Percentiles rank a stretch among this genome's conserved stretches.
These are phyloP conservation scores for Sporothrix variecibatus DNA, from an alignment of 2,329 filamentous ascomycete genomes.

Conservation along the genomic window DNA sequence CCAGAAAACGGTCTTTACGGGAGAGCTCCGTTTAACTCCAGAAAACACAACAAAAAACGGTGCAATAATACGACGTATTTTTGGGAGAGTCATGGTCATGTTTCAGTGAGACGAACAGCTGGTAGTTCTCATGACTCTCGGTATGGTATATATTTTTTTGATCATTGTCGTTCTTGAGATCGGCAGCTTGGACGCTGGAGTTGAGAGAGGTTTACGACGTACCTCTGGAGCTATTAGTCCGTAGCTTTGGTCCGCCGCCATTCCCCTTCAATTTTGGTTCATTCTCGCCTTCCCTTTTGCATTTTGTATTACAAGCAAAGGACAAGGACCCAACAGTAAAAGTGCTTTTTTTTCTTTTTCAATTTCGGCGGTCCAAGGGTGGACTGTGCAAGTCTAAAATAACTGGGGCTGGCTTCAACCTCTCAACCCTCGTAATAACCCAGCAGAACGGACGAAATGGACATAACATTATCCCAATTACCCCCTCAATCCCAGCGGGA, in stretches of 20 bases:
- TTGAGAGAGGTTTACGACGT: too few relatives aligned
- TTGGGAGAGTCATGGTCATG: too few relatives aligned
- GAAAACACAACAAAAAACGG: neutral
- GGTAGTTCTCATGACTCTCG: neutral
- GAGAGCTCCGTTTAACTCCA: neutral
- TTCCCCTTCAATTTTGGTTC: neutral
- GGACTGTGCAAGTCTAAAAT: neutral
- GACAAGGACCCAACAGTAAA: neutral
- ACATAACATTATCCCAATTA: neutral
- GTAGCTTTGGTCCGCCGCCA: neutral
- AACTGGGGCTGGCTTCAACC: neutral
- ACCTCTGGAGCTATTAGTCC: too few relatives aligned
- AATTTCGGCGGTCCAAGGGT: neutral
- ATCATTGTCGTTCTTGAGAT: too few relatives aligned
- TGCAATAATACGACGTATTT: neutral
- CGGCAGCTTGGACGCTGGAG: too few relatives aligned
- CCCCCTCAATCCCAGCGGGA: neutral
- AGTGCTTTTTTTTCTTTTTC: neutral
- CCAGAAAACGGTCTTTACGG: neutral
- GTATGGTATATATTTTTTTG: neutral
- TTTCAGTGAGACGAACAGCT: neutral
- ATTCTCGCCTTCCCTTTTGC: neutral
- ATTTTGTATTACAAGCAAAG: constrained; percentile 6
- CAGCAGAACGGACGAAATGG: neutral
- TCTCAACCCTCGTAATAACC: neutral